Conservation (phyloP, 495 filamentous ascomycete species). For the Thermothielavioides terrestris region DNA sequence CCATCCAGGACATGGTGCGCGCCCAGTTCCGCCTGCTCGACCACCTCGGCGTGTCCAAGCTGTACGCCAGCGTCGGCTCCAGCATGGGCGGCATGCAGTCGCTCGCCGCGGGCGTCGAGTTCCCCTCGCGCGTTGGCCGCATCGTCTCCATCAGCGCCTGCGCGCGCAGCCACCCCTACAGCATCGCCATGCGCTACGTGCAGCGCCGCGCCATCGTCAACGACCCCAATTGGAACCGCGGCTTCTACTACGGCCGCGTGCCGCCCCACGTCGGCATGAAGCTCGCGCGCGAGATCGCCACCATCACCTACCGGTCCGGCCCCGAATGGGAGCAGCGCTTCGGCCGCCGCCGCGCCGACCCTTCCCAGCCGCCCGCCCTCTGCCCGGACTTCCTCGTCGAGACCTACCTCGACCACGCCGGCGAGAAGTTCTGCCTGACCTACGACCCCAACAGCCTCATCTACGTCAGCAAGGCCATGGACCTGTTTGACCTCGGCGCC, state of each 20-base stretch:
- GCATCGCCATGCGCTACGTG: slow-evolving; percentile 98
- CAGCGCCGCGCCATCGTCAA: slow-evolving; percentile 98
- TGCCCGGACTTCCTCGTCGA: slow-evolving; percentile 98
- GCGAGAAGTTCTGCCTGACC: slow-evolving; percentile 97
- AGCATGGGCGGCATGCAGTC: slow-evolving; percentile 99
- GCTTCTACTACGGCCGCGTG: slow-evolving; percentile 84
- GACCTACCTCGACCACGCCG: slow-evolving; percentile 96
- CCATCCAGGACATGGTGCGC: slow-evolving; percentile 94
- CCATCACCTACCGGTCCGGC: slow-evolving; percentile 91
- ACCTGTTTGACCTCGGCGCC: slow-evolving; percentile 85
- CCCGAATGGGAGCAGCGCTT: slow-evolving; percentile 98
- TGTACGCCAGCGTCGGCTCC: slow-evolving; percentile 88
- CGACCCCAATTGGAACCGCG: slow-evolving; percentile 95
- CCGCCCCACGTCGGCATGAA: slow-evolving; percentile 97
- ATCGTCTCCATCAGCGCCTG: slow-evolving; percentile 91
- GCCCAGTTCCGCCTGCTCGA: slow-evolving; percentile 91
- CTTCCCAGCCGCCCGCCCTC: slow-evolving; percentile 74
- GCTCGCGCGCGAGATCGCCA: slow-evolving; percentile 93
- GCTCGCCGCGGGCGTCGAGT: slow-evolving; percentile 79
- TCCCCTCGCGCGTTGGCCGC: slow-evolving; percentile 68
- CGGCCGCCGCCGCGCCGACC: slow-evolving; percentile 78
- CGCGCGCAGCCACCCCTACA: slow-evolving; percentile 92
- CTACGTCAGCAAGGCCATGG: slow-evolving; percentile 98
- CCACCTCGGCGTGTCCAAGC: slow-evolving; percentile 61
- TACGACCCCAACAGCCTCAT: slow-evolving; percentile 95